These are phyloP conservation scores for Cornus florida DNA, from an alignment of 148 eudicot species.

Conservation along the genomic window DNA sequence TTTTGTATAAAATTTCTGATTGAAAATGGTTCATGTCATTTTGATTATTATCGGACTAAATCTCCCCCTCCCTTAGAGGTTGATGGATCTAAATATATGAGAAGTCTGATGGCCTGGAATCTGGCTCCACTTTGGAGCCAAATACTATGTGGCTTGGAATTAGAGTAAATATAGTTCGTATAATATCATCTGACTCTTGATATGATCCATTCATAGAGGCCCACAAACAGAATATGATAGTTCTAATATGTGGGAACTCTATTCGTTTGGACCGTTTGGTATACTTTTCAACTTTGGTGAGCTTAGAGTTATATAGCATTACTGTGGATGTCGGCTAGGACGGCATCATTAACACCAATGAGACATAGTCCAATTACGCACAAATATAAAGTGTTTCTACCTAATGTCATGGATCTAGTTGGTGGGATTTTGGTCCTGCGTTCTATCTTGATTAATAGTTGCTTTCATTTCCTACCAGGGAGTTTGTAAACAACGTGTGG, in stretches of 20 bases:
- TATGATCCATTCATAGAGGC: too few relatives aligned
- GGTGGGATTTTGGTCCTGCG: neutral
- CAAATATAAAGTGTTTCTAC: too few relatives aligned
- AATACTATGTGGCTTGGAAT: neutral
- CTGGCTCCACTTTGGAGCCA: neutral
- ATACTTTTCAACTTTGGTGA: neutral
- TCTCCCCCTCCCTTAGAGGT: neutral
- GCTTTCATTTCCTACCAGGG: slow-evolving; percentile 20
- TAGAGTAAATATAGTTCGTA: neutral
- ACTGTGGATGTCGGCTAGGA: neutral
- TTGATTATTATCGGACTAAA: neutral
- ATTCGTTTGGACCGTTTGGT: too few relatives aligned
- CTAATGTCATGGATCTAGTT: neutral
- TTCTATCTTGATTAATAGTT: neutral
- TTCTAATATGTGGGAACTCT: neutral
- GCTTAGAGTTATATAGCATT: neutral
- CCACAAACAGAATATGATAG: neutral
- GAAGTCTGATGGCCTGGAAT: neutral
- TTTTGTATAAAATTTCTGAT: neutral
- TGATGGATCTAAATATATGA: too few relatives aligned
- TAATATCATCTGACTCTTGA: too few relatives aligned
- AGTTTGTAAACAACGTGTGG: slow-evolving; percentile 47
- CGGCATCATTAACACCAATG: neutral
- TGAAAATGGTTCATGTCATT: neutral
- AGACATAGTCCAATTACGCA: neutral